A percentile compares a stretch with the other conserved stretches of the same genome.
Conservation (phyloP, 164 flowering plant species). For the Hamamelis virginiana region DNA sequence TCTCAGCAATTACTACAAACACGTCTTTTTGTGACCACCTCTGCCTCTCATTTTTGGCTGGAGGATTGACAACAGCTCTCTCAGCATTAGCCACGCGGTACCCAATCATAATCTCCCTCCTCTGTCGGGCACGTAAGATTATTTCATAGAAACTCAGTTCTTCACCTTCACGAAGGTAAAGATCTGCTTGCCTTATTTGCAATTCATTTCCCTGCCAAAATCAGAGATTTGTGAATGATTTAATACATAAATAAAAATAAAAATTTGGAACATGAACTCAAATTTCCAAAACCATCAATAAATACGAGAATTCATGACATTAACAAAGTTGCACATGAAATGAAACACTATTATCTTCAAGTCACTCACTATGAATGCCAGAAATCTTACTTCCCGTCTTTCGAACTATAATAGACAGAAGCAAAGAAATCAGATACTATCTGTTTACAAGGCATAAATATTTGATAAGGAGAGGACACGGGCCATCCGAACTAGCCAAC, state of each 20-base stretch:
- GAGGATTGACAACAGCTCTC: constrained; percentile 79
- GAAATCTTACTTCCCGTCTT: too few species aligned
- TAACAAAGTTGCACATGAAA: not conserved
- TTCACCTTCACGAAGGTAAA: constrained; percentile 67
- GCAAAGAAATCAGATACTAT: too few species aligned
- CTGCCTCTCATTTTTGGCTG: constrained; percentile 53
- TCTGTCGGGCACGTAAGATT: constrained; percentile 66
- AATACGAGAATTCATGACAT: not conserved
- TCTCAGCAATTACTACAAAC: constrained; percentile 74
- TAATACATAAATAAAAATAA: too few species aligned
- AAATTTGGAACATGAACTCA: not conserved
- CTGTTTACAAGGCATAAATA: too few species aligned
- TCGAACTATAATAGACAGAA: too few species aligned
- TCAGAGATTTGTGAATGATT: not conserved
- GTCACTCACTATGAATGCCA: too few species aligned
- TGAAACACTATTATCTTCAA: too few species aligned
- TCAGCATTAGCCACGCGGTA: constrained; percentile 59
- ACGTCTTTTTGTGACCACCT: constrained; percentile 64
- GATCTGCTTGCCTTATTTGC: constrained; percentile 74
- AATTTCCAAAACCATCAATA: not conserved
- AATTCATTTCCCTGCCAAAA: constrained; percentile 69
- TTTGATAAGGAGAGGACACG: too few species aligned
- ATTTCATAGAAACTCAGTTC: constrained; percentile 76
- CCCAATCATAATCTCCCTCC: constrained; percentile 74
- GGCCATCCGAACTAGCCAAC: too few species aligned